Conservation (phyloP, 2,329 filamentous ascomycete genomes). For the Rasamsonia emersonii region DNA sequence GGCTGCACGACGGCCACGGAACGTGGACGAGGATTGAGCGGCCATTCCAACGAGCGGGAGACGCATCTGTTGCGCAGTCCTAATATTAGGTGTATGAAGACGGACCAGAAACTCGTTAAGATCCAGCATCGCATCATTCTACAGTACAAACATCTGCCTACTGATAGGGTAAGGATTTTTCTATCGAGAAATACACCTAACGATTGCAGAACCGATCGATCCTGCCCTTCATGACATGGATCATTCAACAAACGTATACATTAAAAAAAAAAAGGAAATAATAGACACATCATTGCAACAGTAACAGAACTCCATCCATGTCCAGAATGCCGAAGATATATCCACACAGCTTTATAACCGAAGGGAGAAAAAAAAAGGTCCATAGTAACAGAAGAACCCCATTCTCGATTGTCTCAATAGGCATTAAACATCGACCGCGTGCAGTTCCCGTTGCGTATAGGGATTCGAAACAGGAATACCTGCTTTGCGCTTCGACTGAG, state of each 20-base stretch:
- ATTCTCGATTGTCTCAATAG: no score
- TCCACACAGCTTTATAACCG: slow-evolving; percentile 3
- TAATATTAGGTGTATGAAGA: no score
- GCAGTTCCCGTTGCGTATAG: slow-evolving; percentile 14
- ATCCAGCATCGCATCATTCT: no score
- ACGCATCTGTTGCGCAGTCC: no score
- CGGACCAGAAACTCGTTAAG: no score
- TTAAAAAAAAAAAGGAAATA: not conserved
- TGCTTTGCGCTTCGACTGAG: slow-evolving; percentile 30
- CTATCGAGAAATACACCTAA: no score
- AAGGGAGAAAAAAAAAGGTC: slow-evolving; percentile 3
- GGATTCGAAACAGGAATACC: slow-evolving; percentile 26
- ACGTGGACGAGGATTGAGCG: slow-evolving; percentile 16
- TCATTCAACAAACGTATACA: not conserved
- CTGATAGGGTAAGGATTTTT: no score
- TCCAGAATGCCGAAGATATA: slow-evolving; percentile 10
- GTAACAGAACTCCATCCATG: slow-evolving; percentile 8
- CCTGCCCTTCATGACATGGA: not conserved
- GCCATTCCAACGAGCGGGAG: no score
- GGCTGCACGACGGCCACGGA: slow-evolving; percentile 23
- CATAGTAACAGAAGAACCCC: slow-evolving; percentile 1
- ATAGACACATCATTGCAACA: not conserved
- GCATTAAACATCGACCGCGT: slow-evolving; percentile 8
- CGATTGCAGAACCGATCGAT: no score
- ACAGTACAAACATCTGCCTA: no score